Evolutionary conservation across 2,329 filamentous ascomycete genomes (phyloP).

Genomic region (Teratosphaeria pseudoeucalypti): DNA sequence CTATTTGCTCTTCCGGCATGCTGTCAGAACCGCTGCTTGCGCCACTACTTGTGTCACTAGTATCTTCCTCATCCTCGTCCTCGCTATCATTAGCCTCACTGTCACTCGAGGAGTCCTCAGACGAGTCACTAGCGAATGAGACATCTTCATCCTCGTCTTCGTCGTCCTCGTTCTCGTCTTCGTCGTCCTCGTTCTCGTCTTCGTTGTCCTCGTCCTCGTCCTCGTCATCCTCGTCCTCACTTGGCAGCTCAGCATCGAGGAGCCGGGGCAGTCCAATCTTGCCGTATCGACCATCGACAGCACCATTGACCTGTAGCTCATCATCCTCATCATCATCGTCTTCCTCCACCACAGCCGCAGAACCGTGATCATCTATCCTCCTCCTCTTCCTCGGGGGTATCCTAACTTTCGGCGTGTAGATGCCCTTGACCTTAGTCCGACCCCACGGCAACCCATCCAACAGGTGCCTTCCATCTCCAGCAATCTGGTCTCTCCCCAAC

Average conservation of each 20-base stretch:
- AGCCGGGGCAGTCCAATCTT: not conserved
- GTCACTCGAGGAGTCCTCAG: constrained; percentile 1
- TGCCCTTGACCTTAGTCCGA: constrained; percentile 52
- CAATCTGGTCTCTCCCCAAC: constrained; percentile 72
- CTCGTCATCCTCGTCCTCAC: constrained; percentile 8
- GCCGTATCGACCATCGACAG: too few species aligned
- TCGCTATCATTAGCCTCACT: not conserved
- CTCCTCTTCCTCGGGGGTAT: constrained; percentile 22
- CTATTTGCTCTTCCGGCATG: constrained; percentile 4
- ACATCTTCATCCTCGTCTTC: constrained; percentile 4
- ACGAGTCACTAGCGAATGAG: not conserved
- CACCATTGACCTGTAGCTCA: not conserved
- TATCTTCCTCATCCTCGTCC: constrained; percentile 6
- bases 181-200: constrained; percentile 10
- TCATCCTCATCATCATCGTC: constrained; percentile 16
- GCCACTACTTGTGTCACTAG: constrained; percentile 10
- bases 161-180: constrained; percentile 2
- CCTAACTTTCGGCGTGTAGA: constrained; percentile 28
- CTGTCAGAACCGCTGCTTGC: constrained; percentile 9
- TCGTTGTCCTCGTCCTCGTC: too few species aligned
- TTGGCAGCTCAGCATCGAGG: not conserved
- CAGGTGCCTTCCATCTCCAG: constrained; percentile 64
- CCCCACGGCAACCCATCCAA: constrained; percentile 82
- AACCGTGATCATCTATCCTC: constrained; percentile 24
- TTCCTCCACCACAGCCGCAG: constrained; percentile 31